phyloP scores from a whole-genome alignment of 2,329 filamentous ascomycete species.

The Cyphellophora europaea region DNA sequence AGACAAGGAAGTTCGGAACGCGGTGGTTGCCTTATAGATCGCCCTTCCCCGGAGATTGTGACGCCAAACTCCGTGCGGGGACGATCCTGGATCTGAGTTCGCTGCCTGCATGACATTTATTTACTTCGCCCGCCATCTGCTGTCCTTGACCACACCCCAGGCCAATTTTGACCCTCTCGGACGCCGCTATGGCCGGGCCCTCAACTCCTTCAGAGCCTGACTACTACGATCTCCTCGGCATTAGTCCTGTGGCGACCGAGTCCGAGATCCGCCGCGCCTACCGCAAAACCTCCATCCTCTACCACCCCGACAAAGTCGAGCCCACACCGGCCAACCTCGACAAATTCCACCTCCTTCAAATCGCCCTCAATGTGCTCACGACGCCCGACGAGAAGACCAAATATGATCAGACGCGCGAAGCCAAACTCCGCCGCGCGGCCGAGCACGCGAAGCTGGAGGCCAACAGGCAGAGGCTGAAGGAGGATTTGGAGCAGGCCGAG shows the following conservation, averaged over 20 bases:
- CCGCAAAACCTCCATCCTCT: conserved; percentile 74
- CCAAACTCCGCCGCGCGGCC: conserved; percentile 58
- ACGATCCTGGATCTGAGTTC: too few relatives aligned
- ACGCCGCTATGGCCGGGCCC: too few relatives aligned
- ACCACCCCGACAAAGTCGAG: conserved; percentile 87
- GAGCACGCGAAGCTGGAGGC: conserved; percentile 67
- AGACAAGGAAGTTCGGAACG: too few relatives aligned
- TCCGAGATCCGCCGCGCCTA: conserved; percentile 76
- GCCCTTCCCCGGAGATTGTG: too few relatives aligned
- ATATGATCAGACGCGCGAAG: conserved; percentile 70
- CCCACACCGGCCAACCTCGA: conserved; percentile 58
- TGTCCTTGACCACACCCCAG: too few relatives aligned
- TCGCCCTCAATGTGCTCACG: conserved; percentile 74
- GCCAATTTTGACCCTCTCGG: too few relatives aligned
- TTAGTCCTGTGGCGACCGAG: conserved; percentile 53
- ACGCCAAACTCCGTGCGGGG: too few relatives aligned
- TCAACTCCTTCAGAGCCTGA: conserved; percentile 50
- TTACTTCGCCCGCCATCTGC: too few relatives aligned
- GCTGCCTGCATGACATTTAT: too few relatives aligned
- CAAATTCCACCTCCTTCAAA: conserved; percentile 77
- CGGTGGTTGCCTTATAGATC: too few relatives aligned
- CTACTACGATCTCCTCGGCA: conserved; percentile 67
- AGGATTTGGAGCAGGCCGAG: conserved; percentile 76
- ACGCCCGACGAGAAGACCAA: conserved; percentile 60
- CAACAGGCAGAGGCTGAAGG: conserved; percentile 65